Evolutionary conservation across 768 basidiomycete genomes (phyloP).

Genomic region (Trametes coccinea): DNA sequence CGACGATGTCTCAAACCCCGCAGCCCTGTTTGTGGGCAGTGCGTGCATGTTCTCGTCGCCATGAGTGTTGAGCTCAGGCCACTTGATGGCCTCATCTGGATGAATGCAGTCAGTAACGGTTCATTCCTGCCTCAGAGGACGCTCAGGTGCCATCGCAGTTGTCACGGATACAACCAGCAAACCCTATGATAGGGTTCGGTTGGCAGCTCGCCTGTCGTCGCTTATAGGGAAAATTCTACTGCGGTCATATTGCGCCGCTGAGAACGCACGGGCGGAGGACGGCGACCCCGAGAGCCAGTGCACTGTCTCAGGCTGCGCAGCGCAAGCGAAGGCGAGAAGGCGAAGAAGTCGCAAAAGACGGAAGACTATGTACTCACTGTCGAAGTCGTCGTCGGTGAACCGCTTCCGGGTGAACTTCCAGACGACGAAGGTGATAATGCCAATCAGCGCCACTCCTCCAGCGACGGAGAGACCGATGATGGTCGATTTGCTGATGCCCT

Average conservation of each 20-base stretch:
- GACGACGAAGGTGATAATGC: conserved; percentile 70
- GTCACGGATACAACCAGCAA: conserved; percentile 1
- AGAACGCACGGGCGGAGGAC: neutral
- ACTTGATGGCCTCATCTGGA: conserved; percentile 83
- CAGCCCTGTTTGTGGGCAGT: conserved; percentile 65
- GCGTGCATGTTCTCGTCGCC: conserved; percentile 38
- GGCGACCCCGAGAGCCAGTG: conserved; percentile 3
- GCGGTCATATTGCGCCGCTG: conserved; percentile 3
- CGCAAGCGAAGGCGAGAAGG: neutral
- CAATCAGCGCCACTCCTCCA: conserved; percentile 74
- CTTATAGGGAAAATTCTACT: neutral
- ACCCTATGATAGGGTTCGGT: conserved; percentile 13
- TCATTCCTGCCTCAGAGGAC: neutral
- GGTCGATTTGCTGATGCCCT: conserved; percentile 63
- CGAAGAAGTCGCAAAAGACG: neutral
- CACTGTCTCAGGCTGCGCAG: neutral
- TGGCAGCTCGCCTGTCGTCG: conserved; percentile 3
- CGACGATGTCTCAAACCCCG: conserved; percentile 72
- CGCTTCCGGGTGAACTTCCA: conserved; percentile 89
- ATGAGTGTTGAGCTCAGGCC: conserved; percentile 84
- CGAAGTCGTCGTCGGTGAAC: conserved; percentile 60
- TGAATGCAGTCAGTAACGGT: neutral
- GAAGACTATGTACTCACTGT: conserved; percentile 53
- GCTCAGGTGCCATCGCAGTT: neutral
- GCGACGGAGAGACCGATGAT: conserved; percentile 82